phyloP scores from a whole-genome alignment of 1,284 basidiomycete species.

The Rhizoctonia solani region DNA sequence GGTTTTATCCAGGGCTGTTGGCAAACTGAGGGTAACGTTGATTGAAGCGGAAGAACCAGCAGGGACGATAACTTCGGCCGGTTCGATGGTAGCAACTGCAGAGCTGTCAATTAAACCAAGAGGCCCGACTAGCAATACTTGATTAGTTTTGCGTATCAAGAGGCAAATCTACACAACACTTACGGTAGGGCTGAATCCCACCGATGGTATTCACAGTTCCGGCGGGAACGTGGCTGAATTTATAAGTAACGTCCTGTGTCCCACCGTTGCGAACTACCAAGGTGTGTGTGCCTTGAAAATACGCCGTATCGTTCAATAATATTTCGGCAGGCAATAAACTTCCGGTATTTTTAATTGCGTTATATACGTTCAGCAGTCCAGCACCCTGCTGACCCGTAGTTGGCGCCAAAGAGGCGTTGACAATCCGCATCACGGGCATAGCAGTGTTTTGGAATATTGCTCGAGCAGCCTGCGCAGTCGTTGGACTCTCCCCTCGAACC shows the following conservation, averaged over 20 bases:
- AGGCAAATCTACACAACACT: background rate
- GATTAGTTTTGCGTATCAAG: background rate
- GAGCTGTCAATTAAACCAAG: constrained; percentile 40
- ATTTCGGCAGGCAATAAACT: constrained; percentile 62
- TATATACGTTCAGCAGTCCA: constrained; percentile 66
- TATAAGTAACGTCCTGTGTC: constrained; percentile 40
- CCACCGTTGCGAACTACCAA: constrained; percentile 42
- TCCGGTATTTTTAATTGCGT: constrained; percentile 61
- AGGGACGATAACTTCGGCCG: constrained; percentile 40
- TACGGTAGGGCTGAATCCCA: constrained; percentile 43
- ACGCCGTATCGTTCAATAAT: constrained; percentile 69
- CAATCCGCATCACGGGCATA: constrained; percentile 52
- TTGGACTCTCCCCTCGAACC: constrained; percentile 54
- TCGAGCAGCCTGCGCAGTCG: constrained; percentile 51
- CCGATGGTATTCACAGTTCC: constrained; percentile 51
- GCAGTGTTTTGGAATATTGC: constrained; percentile 65
- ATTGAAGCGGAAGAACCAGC: constrained; percentile 40
- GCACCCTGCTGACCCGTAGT: constrained; percentile 68
- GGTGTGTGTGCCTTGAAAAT: constrained; percentile 44
- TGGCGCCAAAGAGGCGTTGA: constrained; percentile 57
- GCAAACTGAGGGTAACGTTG: constrained; percentile 42
- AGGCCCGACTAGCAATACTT: constrained; percentile 35
- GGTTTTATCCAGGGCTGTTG: constrained; percentile 40
- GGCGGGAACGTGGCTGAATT: constrained; percentile 41
- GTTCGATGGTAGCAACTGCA: constrained; percentile 41